Evolutionary conservation across 495 filamentous ascomycete species (phyloP), one percentile per base, ranked within the genome.

Genomic region (Penicillium lagena): DNA sequence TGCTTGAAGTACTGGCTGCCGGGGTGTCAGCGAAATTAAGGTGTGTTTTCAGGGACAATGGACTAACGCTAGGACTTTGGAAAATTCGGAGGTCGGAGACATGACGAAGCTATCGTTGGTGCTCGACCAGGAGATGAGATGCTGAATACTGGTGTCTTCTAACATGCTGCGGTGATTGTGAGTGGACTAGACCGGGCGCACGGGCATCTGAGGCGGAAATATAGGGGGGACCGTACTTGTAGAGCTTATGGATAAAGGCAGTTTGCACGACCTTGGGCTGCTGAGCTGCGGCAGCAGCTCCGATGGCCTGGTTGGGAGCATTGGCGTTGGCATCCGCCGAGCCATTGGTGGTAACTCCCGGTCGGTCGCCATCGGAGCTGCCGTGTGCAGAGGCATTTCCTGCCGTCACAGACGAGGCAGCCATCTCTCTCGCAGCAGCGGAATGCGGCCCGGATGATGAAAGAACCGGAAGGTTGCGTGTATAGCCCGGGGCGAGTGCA

Each of bases 191-290:
- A 17, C 11, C 17, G 22, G 14, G 42, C 29, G 27, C 12, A 40
- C 17, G 15, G 13, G 30, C 32, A 40, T 10, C 32, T 2, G 10
- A 34, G 4, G 32, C 22, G 2, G 6, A 2, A 34, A 12, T 34
- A 10, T 12, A 37, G 14, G 15, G 12, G 14, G 27, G 39, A 14
- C 70, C 84, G 45, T 77, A 97, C 91, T 95, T 98, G 78, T 96
- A 98, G 12, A 98, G 79, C 64, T 98, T 98, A 64, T 98, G 93
- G 48, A 98, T 97, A 60, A 98, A 98, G n/a, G 93, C 93, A 17
- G 93, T 96, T 67, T 98, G 93, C 28, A 97, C 89, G 43, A 96
- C 90, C 69, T 98, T 98, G 45, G 91, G 90, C 63, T 95, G 90
- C 63, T 95, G 90, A 46, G 89, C 83, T 46, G 89, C 88, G 12